Evolutionary conservation across 2,329 filamentous ascomycete species (phyloP), one percentile per base, ranked within the genome.

Genomic region (Nannizzia gypsea): DNA sequence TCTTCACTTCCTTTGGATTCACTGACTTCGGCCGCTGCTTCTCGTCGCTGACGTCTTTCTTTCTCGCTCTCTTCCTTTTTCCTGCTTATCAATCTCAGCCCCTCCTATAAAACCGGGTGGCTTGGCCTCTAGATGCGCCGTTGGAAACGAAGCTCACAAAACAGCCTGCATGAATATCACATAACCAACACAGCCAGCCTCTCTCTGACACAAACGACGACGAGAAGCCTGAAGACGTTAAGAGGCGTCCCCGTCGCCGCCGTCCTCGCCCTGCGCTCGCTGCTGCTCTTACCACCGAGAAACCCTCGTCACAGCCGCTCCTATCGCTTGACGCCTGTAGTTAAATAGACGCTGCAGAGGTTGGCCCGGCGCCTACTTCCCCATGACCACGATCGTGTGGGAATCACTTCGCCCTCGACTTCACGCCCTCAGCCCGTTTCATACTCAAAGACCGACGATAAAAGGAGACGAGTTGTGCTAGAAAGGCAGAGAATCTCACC

Each of bases 261-360:
- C 13, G 28, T 24, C 56, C 38, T 48, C 38, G 20, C 34, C 28
- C 34, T 11, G 3, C 20, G n/a, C 42, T 34, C 26, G 26, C 11
- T 31, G 26, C 50, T n/a, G 20, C 50, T 17, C 20, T 34, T 17
- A 31, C 50, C 50, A 11, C 31, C 13, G 31, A 36, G 31, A 36
- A 11, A 13, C 31, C 31, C 31, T 13, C 31, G 26, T 6, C 48
- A 6, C 24, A 54, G 26, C 50, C 50, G 50, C 50, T 34, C 50
- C 50, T 54, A 54, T 54, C 50, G 50, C 50, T 54, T 36, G 26
- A 54, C 50, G 50, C 50, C 48, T 54, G 34, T 36, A 13, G 13
- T 11, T 36, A 36, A 36, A 11, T 36, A 36, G 13, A 11, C 31
- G 31, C 31, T 11, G 9, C 31, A 11, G 20, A 54, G 24, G 26